A percentile compares a stretch with the other conserved stretches of the same genome.
These are phyloP conservation scores for Saccharomycopsis fermentans DNA, from an alignment of 805 yeast genomes.

Conservation along the genomic window DNA sequence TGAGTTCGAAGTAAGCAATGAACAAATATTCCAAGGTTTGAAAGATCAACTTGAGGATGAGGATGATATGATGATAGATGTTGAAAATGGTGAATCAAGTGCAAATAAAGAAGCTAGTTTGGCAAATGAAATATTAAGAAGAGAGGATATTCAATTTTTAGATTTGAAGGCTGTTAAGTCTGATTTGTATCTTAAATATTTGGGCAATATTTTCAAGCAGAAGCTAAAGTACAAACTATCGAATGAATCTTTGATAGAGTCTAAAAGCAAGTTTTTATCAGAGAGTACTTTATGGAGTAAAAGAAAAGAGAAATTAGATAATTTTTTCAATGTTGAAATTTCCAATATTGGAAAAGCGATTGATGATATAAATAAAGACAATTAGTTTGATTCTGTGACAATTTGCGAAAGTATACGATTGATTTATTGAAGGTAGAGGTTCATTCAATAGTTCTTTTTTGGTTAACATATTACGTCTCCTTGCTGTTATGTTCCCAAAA, in stretches of 20 bases:
- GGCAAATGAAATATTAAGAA: not conserved
- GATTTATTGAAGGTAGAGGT: no score
- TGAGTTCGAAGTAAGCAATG: not conserved
- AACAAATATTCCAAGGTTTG: not conserved
- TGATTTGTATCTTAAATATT: constrained; percentile 5
- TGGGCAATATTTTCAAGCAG: constrained; percentile 1
- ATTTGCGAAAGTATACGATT: no score
- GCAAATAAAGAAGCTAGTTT: not conserved
- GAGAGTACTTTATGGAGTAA: constrained; percentile 11
- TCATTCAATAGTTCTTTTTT: no score
- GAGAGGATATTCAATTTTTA: constrained; percentile 1
- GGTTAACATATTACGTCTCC: no score
- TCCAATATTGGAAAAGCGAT: constrained; percentile 1
- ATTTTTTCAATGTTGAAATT: constrained; percentile 12
- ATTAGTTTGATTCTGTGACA: not conserved
- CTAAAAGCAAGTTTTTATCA: constrained; percentile 2
- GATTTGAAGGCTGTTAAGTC: constrained; percentile 11
- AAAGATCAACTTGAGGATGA: constrained; percentile 1
- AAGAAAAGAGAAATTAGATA: constrained; percentile 9
- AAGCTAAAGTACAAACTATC: constrained; percentile 4
- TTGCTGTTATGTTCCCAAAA: no score
- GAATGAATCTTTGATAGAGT: constrained; percentile 7
- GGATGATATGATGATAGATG: not conserved
- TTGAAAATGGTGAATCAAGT: not conserved
- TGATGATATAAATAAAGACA: constrained; percentile 6